Conservation (phyloP, 257 asterid genomes). For the Plantago major region DNA sequence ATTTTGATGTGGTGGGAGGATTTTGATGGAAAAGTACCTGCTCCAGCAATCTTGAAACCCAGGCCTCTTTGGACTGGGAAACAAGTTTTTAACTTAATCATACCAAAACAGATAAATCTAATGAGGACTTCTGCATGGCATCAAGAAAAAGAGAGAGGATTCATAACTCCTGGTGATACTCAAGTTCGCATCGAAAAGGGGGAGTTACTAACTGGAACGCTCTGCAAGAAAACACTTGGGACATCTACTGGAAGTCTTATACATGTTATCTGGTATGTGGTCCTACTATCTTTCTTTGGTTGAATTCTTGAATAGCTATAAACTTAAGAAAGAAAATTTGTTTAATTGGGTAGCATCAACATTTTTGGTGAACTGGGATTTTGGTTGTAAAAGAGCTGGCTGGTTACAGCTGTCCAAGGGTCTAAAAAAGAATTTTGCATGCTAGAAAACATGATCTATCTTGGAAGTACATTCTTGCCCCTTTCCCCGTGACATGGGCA, state of each 20-base stretch:
- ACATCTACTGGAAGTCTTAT: conserved; percentile 95
- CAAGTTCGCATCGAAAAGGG: conserved; percentile 95
- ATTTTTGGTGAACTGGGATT: too few species aligned
- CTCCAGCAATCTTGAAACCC: conserved; percentile 93
- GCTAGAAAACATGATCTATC: too few species aligned
- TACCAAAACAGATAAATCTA: conserved; percentile 91
- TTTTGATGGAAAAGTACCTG: conserved; percentile 98
- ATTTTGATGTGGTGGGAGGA: conserved; percentile 99
- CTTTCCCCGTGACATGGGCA: too few species aligned
- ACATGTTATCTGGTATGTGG: conserved; percentile 85
- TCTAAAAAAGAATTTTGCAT: too few species aligned
- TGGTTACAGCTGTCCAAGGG: too few species aligned
- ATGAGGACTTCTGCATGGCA: conserved; percentile 93
- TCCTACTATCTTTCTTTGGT: neutral
- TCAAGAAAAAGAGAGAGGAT: conserved; percentile 76
- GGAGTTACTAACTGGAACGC: conserved; percentile 89
- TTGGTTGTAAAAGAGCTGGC: too few species aligned
- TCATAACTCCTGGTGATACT: conserved; percentile 96
- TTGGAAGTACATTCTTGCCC: too few species aligned
- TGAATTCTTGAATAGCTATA: neutral
- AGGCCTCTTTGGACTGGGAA: conserved; percentile 99
- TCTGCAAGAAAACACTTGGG: conserved; percentile 97
- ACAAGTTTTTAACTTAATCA: conserved; percentile 90
- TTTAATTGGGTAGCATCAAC: too few species aligned
- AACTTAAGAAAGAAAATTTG: too few species aligned